Evolutionary conservation across 2,329 filamentous ascomycete species (phyloP).

Genomic region (Trichoderma koningii): DNA sequence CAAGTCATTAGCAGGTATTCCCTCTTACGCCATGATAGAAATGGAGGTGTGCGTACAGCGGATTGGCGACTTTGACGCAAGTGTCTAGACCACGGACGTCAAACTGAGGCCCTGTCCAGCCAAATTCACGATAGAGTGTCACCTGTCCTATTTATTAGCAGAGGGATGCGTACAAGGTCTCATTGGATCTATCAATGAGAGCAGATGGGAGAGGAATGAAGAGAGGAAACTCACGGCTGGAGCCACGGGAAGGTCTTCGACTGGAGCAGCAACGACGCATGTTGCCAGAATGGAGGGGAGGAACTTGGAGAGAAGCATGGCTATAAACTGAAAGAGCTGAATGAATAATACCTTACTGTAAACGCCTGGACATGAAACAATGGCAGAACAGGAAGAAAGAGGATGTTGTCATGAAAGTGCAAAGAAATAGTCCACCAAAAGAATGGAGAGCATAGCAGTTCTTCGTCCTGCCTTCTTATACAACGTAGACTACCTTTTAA

Average conservation of each 20-base stretch:
- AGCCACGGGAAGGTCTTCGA: background rate
- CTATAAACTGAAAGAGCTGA: background rate
- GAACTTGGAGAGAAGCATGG: background rate
- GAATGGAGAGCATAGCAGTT: too few relatives aligned
- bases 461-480: too few relatives aligned
- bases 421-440: too few relatives aligned
- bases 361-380: too few relatives aligned
- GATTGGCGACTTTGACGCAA: constrained; percentile 7
- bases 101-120: constrained; percentile 4
- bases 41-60: background rate
- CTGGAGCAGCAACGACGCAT: constrained; percentile 3
- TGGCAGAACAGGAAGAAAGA: too few relatives aligned
- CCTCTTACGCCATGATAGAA: too few relatives aligned
- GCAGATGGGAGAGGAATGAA: too few relatives aligned
- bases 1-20: too few relatives aligned
- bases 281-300: background rate
- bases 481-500: too few relatives aligned
- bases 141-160: background rate
- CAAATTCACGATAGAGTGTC: background rate
- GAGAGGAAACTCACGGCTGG: background rate
- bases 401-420: too few relatives aligned
- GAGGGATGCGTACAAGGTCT: background rate
- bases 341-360: too few relatives aligned
- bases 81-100: background rate
- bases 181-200: too few relatives aligned